Evolutionary conservation across 177 flowering plant genomes (phyloP), one percentile per base, ranked within the genome.

Genomic region (Telopea speciosissima): DNA sequence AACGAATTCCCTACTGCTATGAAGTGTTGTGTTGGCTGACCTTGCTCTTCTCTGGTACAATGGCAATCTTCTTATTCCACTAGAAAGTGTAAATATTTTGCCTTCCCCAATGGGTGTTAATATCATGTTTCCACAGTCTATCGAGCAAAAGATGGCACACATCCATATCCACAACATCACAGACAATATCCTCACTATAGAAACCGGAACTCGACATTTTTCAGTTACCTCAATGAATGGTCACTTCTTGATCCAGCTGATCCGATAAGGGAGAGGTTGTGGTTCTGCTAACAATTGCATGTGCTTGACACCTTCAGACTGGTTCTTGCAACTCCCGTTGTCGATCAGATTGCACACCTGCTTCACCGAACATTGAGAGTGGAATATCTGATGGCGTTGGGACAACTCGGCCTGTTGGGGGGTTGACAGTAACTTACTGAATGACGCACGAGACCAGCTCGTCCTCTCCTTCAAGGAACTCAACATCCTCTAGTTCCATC

Each of bases 81-180:
- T 9, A 44, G 49, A 66, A 66, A 2, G 6, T 66, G 26, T 13
- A 66, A 12, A 14, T 66, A 40, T 66, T 66, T 10, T 40, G 5
- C 22, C 4, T n/a, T 23, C 56, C 68, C 25, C 8, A 11, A 42
- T 44, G 68, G 5, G 33, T 66, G 3, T 66, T 56, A 5, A 66
- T 25, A 44, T 66, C 68, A 44, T 66, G 40, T 44, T 66, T 8
- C 68, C 68, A 66, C 5, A 26, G 56, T 8, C 17, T 3, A 3
- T 25, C 25, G 5, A 66, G 54, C 10, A 44, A 42, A 21, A 66
- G 23, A 44, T 66, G 68, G 11, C 68, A 42, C 5, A 13, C 54
- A 44, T 66, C 56, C 25, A 42, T 66, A 24, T 66, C 56, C 11
- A 66, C 68, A 8, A 66, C 56, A 44, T 66, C 68, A 31, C 68